A percentile compares a stretch with the other conserved stretches of the same genome.
Conservation (phyloP, 495 filamentous ascomycete species). For the Penicillium roqueforti region DNA sequence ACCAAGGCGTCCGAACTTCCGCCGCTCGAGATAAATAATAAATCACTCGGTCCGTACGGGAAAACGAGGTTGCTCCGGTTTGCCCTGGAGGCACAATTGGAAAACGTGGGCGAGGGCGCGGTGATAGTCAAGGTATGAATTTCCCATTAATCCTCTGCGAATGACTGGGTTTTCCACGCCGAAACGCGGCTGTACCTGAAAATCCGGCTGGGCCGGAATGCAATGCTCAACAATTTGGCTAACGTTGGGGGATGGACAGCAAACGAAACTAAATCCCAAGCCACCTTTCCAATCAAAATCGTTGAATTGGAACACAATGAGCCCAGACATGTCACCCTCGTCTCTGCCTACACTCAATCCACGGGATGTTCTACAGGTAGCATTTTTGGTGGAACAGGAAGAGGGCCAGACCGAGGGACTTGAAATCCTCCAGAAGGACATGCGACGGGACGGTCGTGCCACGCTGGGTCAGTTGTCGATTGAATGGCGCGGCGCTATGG, state of each 20-base stretch:
- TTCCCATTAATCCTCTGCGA: not conserved
- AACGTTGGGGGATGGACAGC: constrained; percentile 25
- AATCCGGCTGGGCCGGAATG: not conserved
- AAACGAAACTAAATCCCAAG: constrained; percentile 50
- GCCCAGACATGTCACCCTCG: constrained; percentile 21
- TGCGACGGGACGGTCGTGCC: constrained; percentile 56
- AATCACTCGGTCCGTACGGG: constrained; percentile 42
- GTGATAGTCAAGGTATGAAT: constrained; percentile 41
- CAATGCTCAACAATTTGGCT: not conserved
- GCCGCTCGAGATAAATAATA: constrained; percentile 40
- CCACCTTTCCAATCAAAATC: constrained; percentile 53
- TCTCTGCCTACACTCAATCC: constrained; percentile 67
- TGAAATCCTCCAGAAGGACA: constrained; percentile 46
- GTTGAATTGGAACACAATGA: constrained; percentile 53
- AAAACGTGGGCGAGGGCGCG: constrained; percentile 69
- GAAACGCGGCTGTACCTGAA: not conserved
- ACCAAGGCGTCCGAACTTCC: constrained; percentile 73
- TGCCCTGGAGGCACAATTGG: constrained; percentile 86
- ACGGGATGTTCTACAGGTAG: constrained; percentile 86
- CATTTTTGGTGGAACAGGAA: constrained; percentile 76
- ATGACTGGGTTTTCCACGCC: not conserved
- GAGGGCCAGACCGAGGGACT: constrained; percentile 43
- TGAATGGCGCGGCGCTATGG: constrained; percentile 86
- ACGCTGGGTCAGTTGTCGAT: constrained; percentile 79
- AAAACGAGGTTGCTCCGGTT: constrained; percentile 45